Base-by-base conservation (phyloP, 23 red algal genomes). In the Gracilaria vermiculophylla region DNA sequence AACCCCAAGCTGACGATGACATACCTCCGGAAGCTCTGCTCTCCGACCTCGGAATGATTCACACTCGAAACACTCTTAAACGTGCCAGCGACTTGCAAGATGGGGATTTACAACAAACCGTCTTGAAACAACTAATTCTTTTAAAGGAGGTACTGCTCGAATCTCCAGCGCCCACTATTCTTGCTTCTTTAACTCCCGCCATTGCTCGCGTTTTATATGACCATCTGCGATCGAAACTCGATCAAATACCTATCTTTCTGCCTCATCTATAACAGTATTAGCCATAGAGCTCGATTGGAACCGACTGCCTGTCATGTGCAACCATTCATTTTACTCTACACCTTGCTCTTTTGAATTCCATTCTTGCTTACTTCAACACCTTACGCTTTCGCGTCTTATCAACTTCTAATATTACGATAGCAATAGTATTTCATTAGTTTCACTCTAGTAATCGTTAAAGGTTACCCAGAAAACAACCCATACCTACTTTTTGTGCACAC, bases 161-260 rank as follows among this genome's bases (percentile, higher is more conserved):
- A 45, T 47, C 67, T 73, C 67, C 67, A 27, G 67, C 39, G n/a
- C 42, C 39, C 6, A 73, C 67, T 48, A 33, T 73, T 27, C 36
- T 48, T 48, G 32, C 67, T 29, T 48, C 67, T n/a, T 20, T 73
- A 73, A 73, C 39, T 73, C 67, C 67, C 47, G 67, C 19, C 17
- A 73, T 40, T 45, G 67, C 67, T 25, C 67, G 67, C 24, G 8
- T 48, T 47, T 47, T 73, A 40, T 73, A 73, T 17, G 67, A 73
- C 4, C 67, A 73, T 48, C 42, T 73, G 37, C 44, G 67, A 24
- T 45, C 40, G 6, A 42, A 32, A 28, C 40, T 73, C 8, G 67
- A 73, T 73, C 7, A 47, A 73, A 25, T 45, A 45, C 67, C 67
- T 1, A 73, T 40, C 0, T n/a, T 73, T 3, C 67, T 73, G n/a